Evolutionary conservation across 2,329 filamentous ascomycete genomes (phyloP), one percentile per base, ranked within the genome.

Genomic region (Aspergillus sp.): DNA sequence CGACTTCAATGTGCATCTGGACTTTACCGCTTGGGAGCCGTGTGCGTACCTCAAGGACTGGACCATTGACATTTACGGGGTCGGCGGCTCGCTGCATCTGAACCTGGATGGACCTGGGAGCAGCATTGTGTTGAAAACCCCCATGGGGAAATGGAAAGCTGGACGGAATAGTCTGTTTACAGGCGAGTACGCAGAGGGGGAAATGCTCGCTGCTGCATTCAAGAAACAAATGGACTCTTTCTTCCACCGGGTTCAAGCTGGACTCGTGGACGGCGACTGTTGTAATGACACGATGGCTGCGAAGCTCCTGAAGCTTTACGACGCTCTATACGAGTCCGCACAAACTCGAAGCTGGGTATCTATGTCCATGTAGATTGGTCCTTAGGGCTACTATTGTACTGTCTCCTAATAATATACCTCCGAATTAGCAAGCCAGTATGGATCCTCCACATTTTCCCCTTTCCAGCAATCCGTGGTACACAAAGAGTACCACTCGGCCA

Each of bases 191-290:
- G 13, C 4, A 2, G 23, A 50, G 48, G 48, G 25, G 19, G 22
- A 28, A 15, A 15, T 50, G 13, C 31, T 34, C 31, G 48, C 9
- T 3, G 23, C 48, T 30, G 48, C 48, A 15, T 50, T 50, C 30
- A 50, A 3, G 8, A 50, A 25, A 28, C 48, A 50, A 28, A 50
- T 50, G 48, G 48, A 50, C n/a, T 50, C 48, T 23, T 50, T 50
- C 48, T 50, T 50, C 30, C 3, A 15, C 2, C 11, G 48, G 22
- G 22, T 50, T 23, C 23, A 50, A 28, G 48, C 23, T 22, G 48
- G 13, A 9, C 22, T 15, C 4, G 25, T 25, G 47, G 47, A 50
- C 7, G 48, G 9, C 11, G 48, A 25, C 23, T 25, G 48, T 7
- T 50, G 48, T 30, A 28, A 50, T 50, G 48, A 50, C 15, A 30